These are phyloP conservation scores for Sclerotiophoma versabilis DNA, from an alignment of 2,329 filamentous ascomycete genomes.

Conservation along the genomic window DNA sequence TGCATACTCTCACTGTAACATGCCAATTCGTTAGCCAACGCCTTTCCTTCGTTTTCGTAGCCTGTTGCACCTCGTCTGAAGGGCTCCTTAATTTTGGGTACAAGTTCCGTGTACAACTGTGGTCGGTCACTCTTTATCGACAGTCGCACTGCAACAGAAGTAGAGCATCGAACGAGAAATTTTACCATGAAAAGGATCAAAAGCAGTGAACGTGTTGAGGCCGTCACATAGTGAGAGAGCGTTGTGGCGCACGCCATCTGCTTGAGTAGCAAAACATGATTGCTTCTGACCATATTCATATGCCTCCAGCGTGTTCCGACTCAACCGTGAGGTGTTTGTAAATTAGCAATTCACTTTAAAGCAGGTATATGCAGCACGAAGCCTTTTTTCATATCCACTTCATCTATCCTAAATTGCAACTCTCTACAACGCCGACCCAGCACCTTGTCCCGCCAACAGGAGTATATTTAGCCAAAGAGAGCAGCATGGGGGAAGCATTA, in stretches of 20 bases:
- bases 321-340: background rate
- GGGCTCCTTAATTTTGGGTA: no score
- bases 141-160: no score
- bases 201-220: background rate
- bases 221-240: background rate
- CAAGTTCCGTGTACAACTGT: no score
- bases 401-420: slow-evolving; percentile 3
- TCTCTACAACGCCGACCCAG: background rate
- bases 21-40: no score
- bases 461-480: background rate
- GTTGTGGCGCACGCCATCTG: background rate
- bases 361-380: background rate
- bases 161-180: no score
- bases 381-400: background rate
- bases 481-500: background rate
- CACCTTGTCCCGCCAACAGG: background rate
- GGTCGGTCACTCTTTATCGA: no score
- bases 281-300: background rate
- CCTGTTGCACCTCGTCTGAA: no score
- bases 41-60: no score
- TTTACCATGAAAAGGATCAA: no score
- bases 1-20: no score
- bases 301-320: background rate
- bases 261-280: background rate
- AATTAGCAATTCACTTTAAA: background rate